Conservation (phyloP, 148 eudicot species). For the Rhododendron williamsianum region DNA sequence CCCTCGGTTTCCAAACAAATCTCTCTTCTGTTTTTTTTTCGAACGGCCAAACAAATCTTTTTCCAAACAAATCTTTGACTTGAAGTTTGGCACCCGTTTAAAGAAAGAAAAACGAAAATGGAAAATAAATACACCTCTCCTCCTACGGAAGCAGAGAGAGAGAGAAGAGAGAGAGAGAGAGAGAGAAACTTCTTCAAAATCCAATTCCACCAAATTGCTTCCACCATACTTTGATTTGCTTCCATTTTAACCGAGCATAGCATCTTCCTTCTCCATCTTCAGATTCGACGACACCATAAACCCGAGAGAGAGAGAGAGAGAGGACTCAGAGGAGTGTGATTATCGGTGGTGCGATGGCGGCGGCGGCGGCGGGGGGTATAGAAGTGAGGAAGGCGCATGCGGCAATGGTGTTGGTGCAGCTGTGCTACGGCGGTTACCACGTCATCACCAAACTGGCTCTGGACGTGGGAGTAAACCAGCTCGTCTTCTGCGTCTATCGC, state of each 20-base stretch:
- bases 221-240: neutral
- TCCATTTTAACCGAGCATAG: neutral
- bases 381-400: conserved; percentile 57
- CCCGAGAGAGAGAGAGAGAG: neutral
- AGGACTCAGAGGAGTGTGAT: neutral
- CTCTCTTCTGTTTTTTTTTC: no score
- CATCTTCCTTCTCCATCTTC: neutral
- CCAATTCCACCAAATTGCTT: neutral
- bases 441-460: conserved; percentile 82
- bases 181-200: neutral
- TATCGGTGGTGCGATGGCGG: neutral
- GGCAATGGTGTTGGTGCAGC: conserved; percentile 66
- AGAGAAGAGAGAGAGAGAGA: neutral
- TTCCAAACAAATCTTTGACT: neutral
- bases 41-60: no score
- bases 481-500: conserved; percentile 75
- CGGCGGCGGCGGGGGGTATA: conserved; percentile 1
- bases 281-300: neutral
- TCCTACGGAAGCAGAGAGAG: neutral
- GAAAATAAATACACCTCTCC: no score
- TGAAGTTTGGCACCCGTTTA: neutral
- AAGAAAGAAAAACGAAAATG: no score
- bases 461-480: conserved; percentile 69
- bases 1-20: neutral
- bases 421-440: conserved; percentile 74